Conservation (phyloP, 1,139 yeast genomes). For the Pneumocystis oryctolagi region DNA sequence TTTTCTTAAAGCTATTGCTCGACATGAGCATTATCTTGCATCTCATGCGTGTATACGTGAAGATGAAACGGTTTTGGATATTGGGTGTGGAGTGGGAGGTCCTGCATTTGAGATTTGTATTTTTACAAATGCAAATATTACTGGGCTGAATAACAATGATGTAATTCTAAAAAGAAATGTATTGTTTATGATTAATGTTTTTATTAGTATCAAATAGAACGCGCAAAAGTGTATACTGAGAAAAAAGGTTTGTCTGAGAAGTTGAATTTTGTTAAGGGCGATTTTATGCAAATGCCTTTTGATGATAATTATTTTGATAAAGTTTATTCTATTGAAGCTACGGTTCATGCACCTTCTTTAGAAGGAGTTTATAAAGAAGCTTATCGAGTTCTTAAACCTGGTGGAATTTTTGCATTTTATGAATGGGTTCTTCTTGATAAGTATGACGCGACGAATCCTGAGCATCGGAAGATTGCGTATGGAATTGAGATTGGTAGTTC, state of each 20-base stretch:
- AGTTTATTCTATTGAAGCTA: constrained; percentile 96
- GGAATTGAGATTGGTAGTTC: constrained; percentile 98
- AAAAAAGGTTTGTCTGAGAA: constrained; percentile 52
- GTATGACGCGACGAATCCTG: constrained; percentile 74
- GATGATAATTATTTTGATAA: constrained; percentile 83
- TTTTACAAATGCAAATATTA: constrained; percentile 74
- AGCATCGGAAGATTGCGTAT: constrained; percentile 87
- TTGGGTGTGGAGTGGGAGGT: constrained; percentile 92
- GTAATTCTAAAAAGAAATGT: constrained; percentile 29
- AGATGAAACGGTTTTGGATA: constrained; percentile 82
- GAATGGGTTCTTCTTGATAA: constrained; percentile 98
- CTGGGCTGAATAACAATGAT: constrained; percentile 92
- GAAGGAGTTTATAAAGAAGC: constrained; percentile 95
- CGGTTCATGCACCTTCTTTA: constrained; percentile 92
- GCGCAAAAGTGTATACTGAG: constrained; percentile 72
- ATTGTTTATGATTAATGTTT: background rate
- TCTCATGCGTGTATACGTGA: constrained; percentile 65
- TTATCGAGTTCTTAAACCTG: constrained; percentile 90
- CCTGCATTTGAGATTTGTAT: constrained; percentile 94
- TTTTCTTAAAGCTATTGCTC: constrained; percentile 82
- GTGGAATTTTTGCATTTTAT: constrained; percentile 93
- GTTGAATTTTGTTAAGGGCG: constrained; percentile 84
- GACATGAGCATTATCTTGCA: constrained; percentile 95
- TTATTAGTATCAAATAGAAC: constrained; percentile 46
- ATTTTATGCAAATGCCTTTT: constrained; percentile 98